Conservation (phyloP, 305 asterid genomes). For the Caryopteris hybrid region DNA sequence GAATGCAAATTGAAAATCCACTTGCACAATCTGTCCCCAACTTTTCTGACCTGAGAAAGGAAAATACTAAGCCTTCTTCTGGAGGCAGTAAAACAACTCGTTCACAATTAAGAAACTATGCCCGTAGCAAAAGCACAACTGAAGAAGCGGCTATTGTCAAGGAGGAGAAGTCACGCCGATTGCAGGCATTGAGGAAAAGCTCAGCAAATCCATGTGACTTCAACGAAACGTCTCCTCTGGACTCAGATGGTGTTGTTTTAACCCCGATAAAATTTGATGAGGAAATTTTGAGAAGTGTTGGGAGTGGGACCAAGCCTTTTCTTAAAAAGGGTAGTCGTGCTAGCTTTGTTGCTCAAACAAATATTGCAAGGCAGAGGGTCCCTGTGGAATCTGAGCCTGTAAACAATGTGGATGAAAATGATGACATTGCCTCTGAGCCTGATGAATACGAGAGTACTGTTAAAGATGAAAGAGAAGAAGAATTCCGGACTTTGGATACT, state of each 20-base stretch:
- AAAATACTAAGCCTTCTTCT: slow-evolving; percentile 69
- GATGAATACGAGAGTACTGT: slow-evolving; percentile 34
- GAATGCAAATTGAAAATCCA: slow-evolving; percentile 72
- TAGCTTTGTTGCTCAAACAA: slow-evolving; percentile 41
- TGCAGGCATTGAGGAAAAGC: slow-evolving; percentile 57
- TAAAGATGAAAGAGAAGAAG: slow-evolving; percentile 49
- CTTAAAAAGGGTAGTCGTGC: slow-evolving; percentile 64
- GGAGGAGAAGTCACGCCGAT: slow-evolving; percentile 65
- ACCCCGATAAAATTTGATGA: slow-evolving; percentile 45
- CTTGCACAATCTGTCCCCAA: slow-evolving; percentile 75
- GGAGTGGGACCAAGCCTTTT: slow-evolving; percentile 49
- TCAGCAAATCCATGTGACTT: slow-evolving; percentile 43
- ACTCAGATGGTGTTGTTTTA: slow-evolving; percentile 43
- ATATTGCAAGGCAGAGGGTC: slow-evolving; percentile 42
- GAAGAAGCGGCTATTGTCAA: slow-evolving; percentile 51
- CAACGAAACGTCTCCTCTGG: slow-evolving; percentile 38
- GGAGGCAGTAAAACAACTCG: slow-evolving; percentile 58
- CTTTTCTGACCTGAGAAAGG: slow-evolving; percentile 60
- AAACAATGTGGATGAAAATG: slow-evolving; percentile 39
- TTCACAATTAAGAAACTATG: slow-evolving; percentile 53
- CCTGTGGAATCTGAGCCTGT: slow-evolving; percentile 30
- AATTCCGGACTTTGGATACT: slow-evolving; percentile 32
- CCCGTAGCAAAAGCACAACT: slow-evolving; percentile 57
- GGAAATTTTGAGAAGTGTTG: slow-evolving; percentile 40
- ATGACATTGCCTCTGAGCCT: slow-evolving; percentile 40